A percentile compares a stretch with the other conserved stretches of the same genome.
Evolutionary conservation across 331 rosid genomes (phyloP).

Genomic region (Acacia concinna): DNA sequence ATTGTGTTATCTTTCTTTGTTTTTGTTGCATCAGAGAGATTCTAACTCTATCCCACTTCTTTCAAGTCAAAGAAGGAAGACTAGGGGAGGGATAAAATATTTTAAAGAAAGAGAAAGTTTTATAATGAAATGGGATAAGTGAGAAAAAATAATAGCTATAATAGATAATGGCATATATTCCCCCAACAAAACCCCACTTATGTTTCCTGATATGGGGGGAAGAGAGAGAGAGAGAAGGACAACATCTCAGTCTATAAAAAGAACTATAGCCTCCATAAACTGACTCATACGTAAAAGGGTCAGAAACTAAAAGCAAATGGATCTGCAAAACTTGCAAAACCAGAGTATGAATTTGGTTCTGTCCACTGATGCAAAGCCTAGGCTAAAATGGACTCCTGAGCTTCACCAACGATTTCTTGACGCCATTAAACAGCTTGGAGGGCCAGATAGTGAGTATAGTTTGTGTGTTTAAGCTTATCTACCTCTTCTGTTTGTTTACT

Average conservation of each 20-base stretch:
- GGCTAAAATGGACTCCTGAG: slow-evolving; percentile 81
- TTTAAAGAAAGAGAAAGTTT: slow-evolving; percentile 31
- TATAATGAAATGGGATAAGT: slow-evolving; percentile 51
- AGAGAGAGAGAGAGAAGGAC: slow-evolving; percentile 57
- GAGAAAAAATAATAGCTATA: slow-evolving; percentile 43
- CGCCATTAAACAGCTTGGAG: slow-evolving; percentile 70
- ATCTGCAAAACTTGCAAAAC: slow-evolving; percentile 57
- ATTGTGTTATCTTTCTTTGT: slow-evolving; percentile 57
- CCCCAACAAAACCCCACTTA: slow-evolving; percentile 77
- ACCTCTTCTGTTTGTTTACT: not conserved
- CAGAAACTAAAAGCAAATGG: slow-evolving; percentile 44
- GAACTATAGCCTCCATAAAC: slow-evolving; percentile 50
- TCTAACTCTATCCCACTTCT: slow-evolving; percentile 55
- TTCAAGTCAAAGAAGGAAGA: slow-evolving; percentile 71
- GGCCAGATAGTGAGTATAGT: slow-evolving; percentile 61
- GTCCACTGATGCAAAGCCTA: slow-evolving; percentile 83
- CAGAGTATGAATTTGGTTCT: slow-evolving; percentile 67
- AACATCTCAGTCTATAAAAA: slow-evolving; percentile 62
- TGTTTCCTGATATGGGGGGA: slow-evolving; percentile 94
- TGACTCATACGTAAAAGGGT: slow-evolving; percentile 37
- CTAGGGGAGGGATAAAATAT: not conserved
- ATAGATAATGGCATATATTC: slow-evolving; percentile 92
- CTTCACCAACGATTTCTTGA: slow-evolving; percentile 71
- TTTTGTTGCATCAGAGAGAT: slow-evolving; percentile 74
- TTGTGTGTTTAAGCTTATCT: not conserved